Base-by-base conservation (phyloP, 352 stramenopile species). In the Phytophthora chlamydospora region DNA sequence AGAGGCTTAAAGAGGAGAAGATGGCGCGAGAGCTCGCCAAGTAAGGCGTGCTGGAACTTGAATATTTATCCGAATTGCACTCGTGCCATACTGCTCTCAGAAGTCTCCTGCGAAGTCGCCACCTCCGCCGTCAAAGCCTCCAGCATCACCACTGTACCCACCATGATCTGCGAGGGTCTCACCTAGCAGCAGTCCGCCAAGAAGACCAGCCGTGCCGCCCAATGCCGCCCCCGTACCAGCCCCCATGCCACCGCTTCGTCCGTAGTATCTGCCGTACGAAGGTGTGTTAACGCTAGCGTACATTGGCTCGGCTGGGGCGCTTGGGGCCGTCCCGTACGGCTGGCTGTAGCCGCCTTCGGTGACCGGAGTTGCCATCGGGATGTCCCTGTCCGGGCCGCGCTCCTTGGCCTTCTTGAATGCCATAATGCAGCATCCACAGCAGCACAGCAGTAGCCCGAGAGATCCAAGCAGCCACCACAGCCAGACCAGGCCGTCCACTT, bases 101-200 rank as follows among this genome's bases (percentile, higher is more conserved):
- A 88, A 85, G 41, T 88, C 78, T 34, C 78, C 78, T 2, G 32
- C 68, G 58, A 88, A 85, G 35, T 70, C 66, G 31, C 58, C 63
- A 12, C 21, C 21, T 24, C 34, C 40, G 17, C 40, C 53, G 47
- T 50, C 62, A 29, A 36, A 49, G 35, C 51, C 40, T 6, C 21
- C 21, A 24, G 21, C 21, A 24, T 24, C 21, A 24, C 21, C 21
- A 3, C 21, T 3, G 21, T 3, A 24, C 3, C 21, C 21, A 3
- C 66, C 68, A 40, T 64, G 64, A 51, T 83, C 64, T 27, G 69
- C 76, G 11, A 87, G 24, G 0, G 65, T 49, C 16, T 83, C 58
- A 38, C 76, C 75, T 2, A 89, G 45, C 27, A 71, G 11, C 14
- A 85, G 17, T 10, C 79, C 79, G 31, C 79, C 76, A 0, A 84